Conservation (phyloP, 352 stramenopile species). For the Phytophthora kernoviae region DNA sequence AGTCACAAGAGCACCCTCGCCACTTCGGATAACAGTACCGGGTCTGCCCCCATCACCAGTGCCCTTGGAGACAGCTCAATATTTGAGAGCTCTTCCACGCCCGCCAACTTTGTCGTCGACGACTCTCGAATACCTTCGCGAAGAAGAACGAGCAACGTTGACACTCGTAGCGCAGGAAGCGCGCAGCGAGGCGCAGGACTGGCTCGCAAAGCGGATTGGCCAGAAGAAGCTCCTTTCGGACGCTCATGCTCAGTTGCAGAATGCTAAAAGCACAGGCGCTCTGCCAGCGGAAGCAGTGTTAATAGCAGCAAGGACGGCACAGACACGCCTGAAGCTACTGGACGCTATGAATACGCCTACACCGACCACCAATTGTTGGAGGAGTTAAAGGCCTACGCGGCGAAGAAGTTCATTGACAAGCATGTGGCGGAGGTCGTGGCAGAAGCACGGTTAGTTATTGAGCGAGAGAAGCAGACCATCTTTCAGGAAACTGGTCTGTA, state of each 20-base stretch:
- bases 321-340: conserved; percentile 9
- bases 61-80: conserved; percentile 33
- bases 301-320: conserved; percentile 30
- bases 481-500: conserved; percentile 72
- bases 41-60: conserved; percentile 11
- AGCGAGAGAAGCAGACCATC: conserved; percentile 69
- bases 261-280: conserved; percentile 47
- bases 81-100: conserved; percentile 32
- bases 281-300: conserved; percentile 46
- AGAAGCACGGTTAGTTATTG: conserved; percentile 67
- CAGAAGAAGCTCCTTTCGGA: conserved; percentile 83
- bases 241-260: conserved; percentile 59
- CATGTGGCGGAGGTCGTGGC: conserved; percentile 69
- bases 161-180: conserved; percentile 74
- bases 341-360: conserved; percentile 16
- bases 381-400: conserved; percentile 51
- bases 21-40: conserved; percentile 19
- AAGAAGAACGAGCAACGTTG: conserved; percentile 70
- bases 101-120: conserved; percentile 32
- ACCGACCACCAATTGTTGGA: conserved; percentile 50
- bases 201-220: conserved; percentile 74
- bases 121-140: conserved; percentile 47
- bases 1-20: conserved; percentile 6
- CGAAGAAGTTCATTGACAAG: conserved; percentile 77
- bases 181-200: conserved; percentile 63